Evolutionary conservation across 2,329 filamentous ascomycete genomes (phyloP).

Genomic region (Aspergillus sp.): DNA sequence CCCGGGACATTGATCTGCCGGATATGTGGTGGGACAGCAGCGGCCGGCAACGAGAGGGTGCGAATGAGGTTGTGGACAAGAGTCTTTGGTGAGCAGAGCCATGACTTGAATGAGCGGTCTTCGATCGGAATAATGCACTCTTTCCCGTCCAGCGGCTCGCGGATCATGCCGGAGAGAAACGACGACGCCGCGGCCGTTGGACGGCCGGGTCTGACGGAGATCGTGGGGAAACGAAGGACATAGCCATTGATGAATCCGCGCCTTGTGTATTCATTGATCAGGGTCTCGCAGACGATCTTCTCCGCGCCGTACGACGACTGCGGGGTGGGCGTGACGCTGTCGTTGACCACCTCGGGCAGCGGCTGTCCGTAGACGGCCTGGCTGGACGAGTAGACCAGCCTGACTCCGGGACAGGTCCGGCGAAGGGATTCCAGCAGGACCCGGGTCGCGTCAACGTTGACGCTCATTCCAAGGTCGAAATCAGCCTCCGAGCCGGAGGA

Average conservation of each 20-base stretch:
- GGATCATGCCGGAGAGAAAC: slow-evolving; percentile 54
- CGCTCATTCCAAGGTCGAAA: slow-evolving; percentile 49
- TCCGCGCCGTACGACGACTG: slow-evolving; percentile 55
- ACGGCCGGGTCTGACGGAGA: slow-evolving; percentile 51
- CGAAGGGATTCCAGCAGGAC: slow-evolving; percentile 46
- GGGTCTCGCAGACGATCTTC: slow-evolving; percentile 53
- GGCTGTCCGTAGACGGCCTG: slow-evolving; percentile 56
- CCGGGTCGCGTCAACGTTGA: slow-evolving; percentile 54
- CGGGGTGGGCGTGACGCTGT: slow-evolving; percentile 47
- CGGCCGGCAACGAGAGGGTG: slow-evolving; percentile 36
- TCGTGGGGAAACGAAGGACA: slow-evolving; percentile 51
- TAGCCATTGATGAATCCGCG: slow-evolving; percentile 51
- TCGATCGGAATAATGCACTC: slow-evolving; percentile 46
- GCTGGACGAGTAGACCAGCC: slow-evolving; percentile 53
- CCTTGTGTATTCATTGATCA: slow-evolving; percentile 55
- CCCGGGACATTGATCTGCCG: slow-evolving; percentile 52
- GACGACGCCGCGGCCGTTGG: slow-evolving; percentile 55
- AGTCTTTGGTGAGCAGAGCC: slow-evolving; percentile 46
- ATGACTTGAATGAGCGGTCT: slow-evolving; percentile 42
- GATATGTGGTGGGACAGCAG: slow-evolving; percentile 34
- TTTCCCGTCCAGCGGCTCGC: slow-evolving; percentile 51
- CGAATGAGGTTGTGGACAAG: slow-evolving; percentile 47
- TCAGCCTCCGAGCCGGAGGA: slow-evolving; percentile 54
- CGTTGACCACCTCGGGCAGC: slow-evolving; percentile 44
- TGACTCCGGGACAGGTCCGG: slow-evolving; percentile 41